Conservation (phyloP, 2,329 filamentous ascomycete genomes). For the Aspergillus sp. region DNA sequence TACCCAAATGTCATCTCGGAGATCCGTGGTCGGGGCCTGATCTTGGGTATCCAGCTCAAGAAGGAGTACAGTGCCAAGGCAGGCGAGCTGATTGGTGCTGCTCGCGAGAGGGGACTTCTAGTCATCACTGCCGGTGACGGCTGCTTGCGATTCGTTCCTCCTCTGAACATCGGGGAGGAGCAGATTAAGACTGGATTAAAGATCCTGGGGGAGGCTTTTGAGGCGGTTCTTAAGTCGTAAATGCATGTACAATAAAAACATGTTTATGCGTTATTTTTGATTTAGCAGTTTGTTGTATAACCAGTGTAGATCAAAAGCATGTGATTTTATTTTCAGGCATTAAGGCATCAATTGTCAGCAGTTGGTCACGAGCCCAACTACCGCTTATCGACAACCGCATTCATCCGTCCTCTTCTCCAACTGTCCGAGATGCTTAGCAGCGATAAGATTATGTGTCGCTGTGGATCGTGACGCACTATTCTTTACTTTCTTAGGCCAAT, state of each 20-base stretch:
- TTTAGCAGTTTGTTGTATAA: background rate
- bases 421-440: no score
- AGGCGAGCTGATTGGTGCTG: conserved; percentile 66
- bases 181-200: conserved; percentile 73
- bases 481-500: background rate
- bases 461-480: background rate
- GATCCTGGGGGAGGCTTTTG: conserved; percentile 65
- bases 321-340: background rate
- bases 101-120: conserved; percentile 77
- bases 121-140: conserved; percentile 92
- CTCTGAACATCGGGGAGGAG: conserved; percentile 68
- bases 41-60: conserved; percentile 77
- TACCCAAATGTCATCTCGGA: conserved; percentile 70
- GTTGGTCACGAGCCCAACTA: background rate
- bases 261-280: background rate
- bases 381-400: background rate
- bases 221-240: conserved; percentile 44
- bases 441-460: background rate
- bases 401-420: background rate
- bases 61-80: conserved; percentile 53
- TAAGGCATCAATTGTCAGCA: background rate
- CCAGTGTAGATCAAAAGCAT: background rate
- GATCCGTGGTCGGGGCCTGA: conserved; percentile 73
- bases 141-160: conserved; percentile 85
- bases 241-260: conserved; percentile 1